These are phyloP conservation scores for Fistulinella prunicolor DNA, from an alignment of 768 basidiomycete species.

Conservation along the genomic window DNA sequence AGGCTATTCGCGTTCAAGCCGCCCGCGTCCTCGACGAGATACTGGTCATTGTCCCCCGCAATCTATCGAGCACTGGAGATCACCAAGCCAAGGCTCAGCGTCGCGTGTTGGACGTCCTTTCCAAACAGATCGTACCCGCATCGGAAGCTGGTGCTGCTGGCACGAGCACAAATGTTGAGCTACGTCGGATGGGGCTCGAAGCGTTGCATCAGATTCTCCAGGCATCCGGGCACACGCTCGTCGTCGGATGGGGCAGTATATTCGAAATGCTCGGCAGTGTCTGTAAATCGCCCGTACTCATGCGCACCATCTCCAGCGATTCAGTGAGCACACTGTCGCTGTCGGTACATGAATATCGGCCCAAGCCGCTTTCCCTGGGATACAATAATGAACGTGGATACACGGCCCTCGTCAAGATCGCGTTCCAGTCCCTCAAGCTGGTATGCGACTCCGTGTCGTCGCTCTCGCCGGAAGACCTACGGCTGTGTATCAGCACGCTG, in stretches of 20 bases:
- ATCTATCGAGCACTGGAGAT: conserved; percentile 57
- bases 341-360: conserved; percentile 29
- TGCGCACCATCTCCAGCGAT: conserved; percentile 39
- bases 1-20: conserved; percentile 82
- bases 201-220: conserved; percentile 89
- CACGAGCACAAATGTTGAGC: conserved; percentile 58
- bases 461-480: conserved; percentile 76
- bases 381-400: conserved; percentile 67
- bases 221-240: conserved; percentile 85
- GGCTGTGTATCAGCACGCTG: conserved; percentile 85
- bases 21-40: conserved; percentile 85
- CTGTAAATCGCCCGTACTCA: conserved; percentile 54
- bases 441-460: conserved; percentile 91
- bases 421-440: conserved; percentile 89
- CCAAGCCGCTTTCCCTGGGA: conserved; percentile 50
- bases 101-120: conserved; percentile 82
- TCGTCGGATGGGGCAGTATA: conserved; percentile 91
- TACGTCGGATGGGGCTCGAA: conserved; percentile 85
- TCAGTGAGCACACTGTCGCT: conserved; percentile 42
- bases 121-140: conserved; percentile 64
- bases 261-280: conserved; percentile 91
- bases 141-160: conserved; percentile 41
- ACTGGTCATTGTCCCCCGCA: conserved; percentile 71
- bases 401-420: conserved; percentile 79
- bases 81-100: conserved; percentile 71